Percentiles rank a stretch among this genome's conserved stretches.
These are phyloP conservation scores for Trichosporon coremiiforme DNA, from an alignment of 1,284 basidiomycete species.

Conservation along the genomic window DNA sequence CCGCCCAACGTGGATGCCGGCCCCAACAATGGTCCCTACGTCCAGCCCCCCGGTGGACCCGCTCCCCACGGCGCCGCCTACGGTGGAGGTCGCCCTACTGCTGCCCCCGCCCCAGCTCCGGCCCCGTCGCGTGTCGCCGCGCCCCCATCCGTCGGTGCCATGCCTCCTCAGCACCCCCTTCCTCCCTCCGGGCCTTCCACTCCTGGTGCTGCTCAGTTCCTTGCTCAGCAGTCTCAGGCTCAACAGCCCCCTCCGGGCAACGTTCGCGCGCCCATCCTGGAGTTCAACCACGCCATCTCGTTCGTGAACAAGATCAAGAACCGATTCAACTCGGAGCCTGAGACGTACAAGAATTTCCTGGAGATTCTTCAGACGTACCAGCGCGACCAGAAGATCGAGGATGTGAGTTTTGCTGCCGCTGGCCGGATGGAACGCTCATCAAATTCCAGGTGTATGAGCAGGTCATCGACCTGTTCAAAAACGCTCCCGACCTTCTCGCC, in stretches of 20 bases:
- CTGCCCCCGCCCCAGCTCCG: conserved; percentile 45
- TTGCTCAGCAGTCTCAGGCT: conserved; percentile 33
- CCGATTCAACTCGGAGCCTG: conserved; percentile 84
- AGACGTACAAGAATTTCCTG: conserved; percentile 97
- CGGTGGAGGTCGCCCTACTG: conserved; percentile 36
- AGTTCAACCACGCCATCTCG: conserved; percentile 97
- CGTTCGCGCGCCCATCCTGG: conserved; percentile 59
- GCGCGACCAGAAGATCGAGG: conserved; percentile 85
- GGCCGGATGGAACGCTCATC: conserved; percentile 26
- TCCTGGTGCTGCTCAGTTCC: conserved; percentile 48
- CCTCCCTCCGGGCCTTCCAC: conserved; percentile 41
- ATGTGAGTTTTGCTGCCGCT: conserved; percentile 63
- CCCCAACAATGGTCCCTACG: conserved; percentile 25
- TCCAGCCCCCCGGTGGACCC: conserved; percentile 20
- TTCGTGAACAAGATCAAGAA: conserved; percentile 99
- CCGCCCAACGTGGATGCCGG: conserved; percentile 19
- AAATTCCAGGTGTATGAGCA: conserved; percentile 78
- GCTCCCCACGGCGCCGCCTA: conserved; percentile 16
- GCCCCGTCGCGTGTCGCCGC: conserved; percentile 31
- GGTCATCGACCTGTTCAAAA: conserved; percentile 88
- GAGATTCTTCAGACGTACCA: conserved; percentile 98
- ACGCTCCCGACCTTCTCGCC: conserved; percentile 85
- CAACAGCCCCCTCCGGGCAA: conserved; percentile 35
- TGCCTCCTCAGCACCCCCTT: conserved; percentile 43
- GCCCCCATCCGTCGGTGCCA: conserved; percentile 41